phyloP scores from a whole-genome alignment of 805 yeast genomes.

The Yarrowia sp. region DNA sequence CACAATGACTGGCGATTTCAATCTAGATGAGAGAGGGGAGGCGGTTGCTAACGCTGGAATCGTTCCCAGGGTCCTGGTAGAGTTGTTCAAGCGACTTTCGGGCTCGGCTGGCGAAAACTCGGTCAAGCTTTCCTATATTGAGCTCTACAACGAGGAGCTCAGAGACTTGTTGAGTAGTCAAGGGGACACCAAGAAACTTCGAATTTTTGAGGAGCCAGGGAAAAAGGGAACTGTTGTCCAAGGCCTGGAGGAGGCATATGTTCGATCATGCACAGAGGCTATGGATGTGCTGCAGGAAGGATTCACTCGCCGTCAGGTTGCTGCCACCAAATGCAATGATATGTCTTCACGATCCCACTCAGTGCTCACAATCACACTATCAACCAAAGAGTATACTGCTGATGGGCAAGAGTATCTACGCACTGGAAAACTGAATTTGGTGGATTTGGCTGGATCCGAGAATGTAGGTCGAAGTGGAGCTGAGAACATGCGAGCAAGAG shows the following conservation, averaged over 20 bases:
- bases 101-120: conserved; percentile 49
- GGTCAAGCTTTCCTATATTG: conserved; percentile 75
- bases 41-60: conserved; percentile 52
- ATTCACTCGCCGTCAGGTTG: conserved; percentile 60
- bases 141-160: conserved; percentile 80
- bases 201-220: conserved; percentile 50
- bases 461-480: conserved; percentile 85
- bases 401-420: conserved; percentile 52
- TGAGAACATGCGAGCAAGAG: conserved; percentile 74
- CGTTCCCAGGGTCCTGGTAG: conserved; percentile 52
- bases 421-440: conserved; percentile 70
- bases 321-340: conserved; percentile 72
- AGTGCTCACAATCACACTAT: conserved; percentile 64
- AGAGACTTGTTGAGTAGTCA: conserved; percentile 55
- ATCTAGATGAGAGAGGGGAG: conserved; percentile 5
- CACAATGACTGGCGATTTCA: conserved; percentile 50
- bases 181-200: conserved; percentile 45
- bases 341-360: conserved; percentile 75
- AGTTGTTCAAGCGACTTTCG: conserved; percentile 51
- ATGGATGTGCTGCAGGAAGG: conserved; percentile 53
- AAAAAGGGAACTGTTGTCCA: conserved; percentile 47
- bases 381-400: conserved; percentile 49
- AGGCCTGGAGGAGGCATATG: conserved; percentile 55
- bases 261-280: conserved; percentile 49
- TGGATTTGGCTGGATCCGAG: conserved; percentile 93